Evolutionary conservation across 768 basidiomycete genomes (phyloP).

Genomic region (Trametes meyenii): DNA sequence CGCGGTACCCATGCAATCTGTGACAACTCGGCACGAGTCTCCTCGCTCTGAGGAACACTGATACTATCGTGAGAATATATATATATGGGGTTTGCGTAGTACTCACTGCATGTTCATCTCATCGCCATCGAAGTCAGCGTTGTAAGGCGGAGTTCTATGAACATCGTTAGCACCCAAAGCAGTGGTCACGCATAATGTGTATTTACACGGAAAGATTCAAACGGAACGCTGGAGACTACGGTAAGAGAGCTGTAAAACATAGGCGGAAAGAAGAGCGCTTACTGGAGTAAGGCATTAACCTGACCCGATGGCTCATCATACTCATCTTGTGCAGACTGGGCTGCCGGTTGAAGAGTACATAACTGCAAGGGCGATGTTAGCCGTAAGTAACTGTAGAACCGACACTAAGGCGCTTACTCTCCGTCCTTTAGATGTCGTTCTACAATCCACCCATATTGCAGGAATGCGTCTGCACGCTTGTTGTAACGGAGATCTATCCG

Average conservation of each 20-base stretch:
- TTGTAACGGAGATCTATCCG: conserved; percentile 97
- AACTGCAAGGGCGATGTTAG: conserved; percentile 47
- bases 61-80: conserved; percentile 8
- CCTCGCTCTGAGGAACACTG: conserved; percentile 97
- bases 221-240: conserved; percentile 74
- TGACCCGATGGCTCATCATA: conserved; percentile 99
- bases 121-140: conserved; percentile 99
- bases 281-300: conserved; percentile 98
- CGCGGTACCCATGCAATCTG: conserved; percentile 99
- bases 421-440: conserved; percentile 97
- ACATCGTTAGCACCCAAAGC: conserved; percentile 25
- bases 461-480: conserved; percentile 90
- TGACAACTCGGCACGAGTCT: conserved; percentile 96
- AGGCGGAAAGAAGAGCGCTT: conserved; percentile 37
- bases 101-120: conserved; percentile 99
- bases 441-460: conserved; percentile 98
- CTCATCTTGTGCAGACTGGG: conserved; percentile 99
- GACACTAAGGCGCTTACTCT: conserved; percentile 68
- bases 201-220: conserved; percentile 96
- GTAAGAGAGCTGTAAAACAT: not conserved
- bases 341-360: conserved; percentile 96
- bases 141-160: conserved; percentile 90
- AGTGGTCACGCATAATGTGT: not conserved
- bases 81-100: not conserved
- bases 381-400: not conserved